Evolutionary conservation across 345 rosid species (phyloP).

Genomic region (Raphanus raphanistrum): DNA sequence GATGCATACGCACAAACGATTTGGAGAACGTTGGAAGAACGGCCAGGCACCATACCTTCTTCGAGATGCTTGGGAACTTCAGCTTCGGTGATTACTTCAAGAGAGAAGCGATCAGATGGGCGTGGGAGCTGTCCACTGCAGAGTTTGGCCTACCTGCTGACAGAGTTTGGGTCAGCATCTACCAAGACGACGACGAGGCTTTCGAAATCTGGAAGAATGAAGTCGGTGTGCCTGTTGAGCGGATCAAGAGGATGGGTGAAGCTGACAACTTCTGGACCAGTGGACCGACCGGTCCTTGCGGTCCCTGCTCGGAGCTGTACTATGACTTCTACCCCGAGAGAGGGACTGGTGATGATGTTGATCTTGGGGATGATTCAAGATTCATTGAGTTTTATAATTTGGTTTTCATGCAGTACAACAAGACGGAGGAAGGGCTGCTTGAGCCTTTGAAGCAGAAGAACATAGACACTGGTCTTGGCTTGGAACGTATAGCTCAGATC

Average conservation of each 20-base stretch:
- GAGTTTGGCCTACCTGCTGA: conserved; percentile 72
- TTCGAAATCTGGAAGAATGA: conserved; percentile 83
- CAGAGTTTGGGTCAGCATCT: conserved; percentile 83
- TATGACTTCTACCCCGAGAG: conserved; percentile 89
- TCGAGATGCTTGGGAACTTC: conserved; percentile 98
- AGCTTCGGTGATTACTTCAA: conserved; percentile 97
- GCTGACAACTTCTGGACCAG: conserved; percentile 97
- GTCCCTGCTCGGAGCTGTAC: conserved; percentile 95
- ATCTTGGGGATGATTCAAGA: conserved; percentile 91
- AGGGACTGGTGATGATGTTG: conserved; percentile 61
- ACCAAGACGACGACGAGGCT: conserved; percentile 85
- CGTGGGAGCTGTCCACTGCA: conserved; percentile 90
- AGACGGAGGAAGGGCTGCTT: conserved; percentile 72
- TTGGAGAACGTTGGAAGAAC: conserved; percentile 95
- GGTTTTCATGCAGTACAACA: conserved; percentile 96
- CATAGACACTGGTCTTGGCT: conserved; percentile 95
- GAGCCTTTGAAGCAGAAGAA: conserved; percentile 89
- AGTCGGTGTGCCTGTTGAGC: conserved; percentile 74
- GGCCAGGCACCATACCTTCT: conserved; percentile 86
- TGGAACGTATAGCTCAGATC: conserved; percentile 90
- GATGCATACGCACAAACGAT: conserved; percentile 90
- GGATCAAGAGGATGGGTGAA: conserved; percentile 85
- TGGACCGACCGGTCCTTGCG: conserved; percentile 95
- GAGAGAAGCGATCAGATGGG: conserved; percentile 89
- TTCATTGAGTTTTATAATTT: conserved; percentile 93